Evolutionary conservation across 1,284 basidiomycete genomes (phyloP).

Genomic region (Puccinia brachypodii): DNA sequence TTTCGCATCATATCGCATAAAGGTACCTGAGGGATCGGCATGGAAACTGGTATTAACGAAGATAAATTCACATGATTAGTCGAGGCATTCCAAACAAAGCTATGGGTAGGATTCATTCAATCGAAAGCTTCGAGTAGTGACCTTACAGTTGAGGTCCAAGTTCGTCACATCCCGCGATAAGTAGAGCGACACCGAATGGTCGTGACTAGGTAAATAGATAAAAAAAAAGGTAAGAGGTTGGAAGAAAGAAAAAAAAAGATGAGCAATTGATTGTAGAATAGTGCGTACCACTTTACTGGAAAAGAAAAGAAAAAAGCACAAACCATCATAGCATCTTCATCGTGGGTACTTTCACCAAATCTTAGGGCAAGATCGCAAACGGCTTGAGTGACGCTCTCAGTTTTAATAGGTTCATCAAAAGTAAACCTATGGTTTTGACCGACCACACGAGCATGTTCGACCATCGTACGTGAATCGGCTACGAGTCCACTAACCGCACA

Average conservation of each 20-base stretch:
- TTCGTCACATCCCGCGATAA: constrained; percentile 96
- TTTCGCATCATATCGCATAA: constrained; percentile 95
- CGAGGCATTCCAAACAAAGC: not conserved
- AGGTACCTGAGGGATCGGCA: constrained; percentile 99
- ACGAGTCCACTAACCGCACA: constrained; percentile 98
- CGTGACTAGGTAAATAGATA: constrained; percentile 65
- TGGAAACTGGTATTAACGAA: constrained; percentile 69
- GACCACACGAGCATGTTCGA: constrained; percentile 99
- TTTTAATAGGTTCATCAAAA: constrained; percentile 94
- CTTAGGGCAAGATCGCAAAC: constrained; percentile 95
- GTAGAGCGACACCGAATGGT: constrained; percentile 94
- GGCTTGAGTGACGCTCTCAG: constrained; percentile 95
- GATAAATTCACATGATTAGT: constrained; percentile 3
- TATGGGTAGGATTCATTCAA: not conserved
- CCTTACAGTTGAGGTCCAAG: constrained; percentile 85
- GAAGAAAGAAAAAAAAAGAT: not conserved
- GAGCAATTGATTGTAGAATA: not conserved
- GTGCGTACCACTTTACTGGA: not conserved
- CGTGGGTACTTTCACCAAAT: constrained; percentile 90
- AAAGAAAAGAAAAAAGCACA: constrained; percentile 52
- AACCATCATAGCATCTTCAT: constrained; percentile 91
- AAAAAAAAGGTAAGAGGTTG: no score
- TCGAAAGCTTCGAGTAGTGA: constrained; percentile 43
- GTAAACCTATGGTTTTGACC: constrained; percentile 94
- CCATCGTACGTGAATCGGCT: constrained; percentile 98